These are phyloP conservation scores for Leccinellum rugosiceps DNA, from an alignment of 768 basidiomycete genomes.

Conservation along the genomic window DNA sequence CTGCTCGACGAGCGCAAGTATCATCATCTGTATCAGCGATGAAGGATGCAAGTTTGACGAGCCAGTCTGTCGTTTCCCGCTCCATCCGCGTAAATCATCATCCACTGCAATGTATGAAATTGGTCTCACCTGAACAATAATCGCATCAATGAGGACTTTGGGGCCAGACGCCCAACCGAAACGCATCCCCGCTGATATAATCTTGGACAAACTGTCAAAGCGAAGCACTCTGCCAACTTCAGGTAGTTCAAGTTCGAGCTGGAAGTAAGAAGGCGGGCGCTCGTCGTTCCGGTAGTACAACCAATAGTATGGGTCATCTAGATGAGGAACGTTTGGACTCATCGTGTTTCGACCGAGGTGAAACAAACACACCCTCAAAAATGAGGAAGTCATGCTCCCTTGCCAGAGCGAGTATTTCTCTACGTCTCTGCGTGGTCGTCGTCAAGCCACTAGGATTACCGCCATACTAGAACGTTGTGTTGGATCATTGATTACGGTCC, in stretches of 20 bases:
- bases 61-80: constrained; percentile 42
- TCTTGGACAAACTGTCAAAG: constrained; percentile 84
- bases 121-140: constrained; percentile 58
- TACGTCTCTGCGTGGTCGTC: constrained; percentile 55
- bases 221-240: constrained; percentile 47
- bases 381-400: constrained; percentile 70
- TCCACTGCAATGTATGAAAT: neutral
- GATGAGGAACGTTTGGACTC: neutral
- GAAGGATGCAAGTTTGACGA: constrained; percentile 62
- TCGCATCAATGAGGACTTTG: constrained; percentile 53
- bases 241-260: neutral
- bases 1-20: constrained; percentile 45
- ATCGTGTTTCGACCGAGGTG: neutral
- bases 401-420: constrained; percentile 62
- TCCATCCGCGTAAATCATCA: neutral
- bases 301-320: constrained; percentile 69
- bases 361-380: constrained; percentile 54
- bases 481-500: neutral
- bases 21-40: constrained; percentile 55
- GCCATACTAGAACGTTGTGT: constrained; percentile 47
- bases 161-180: constrained; percentile 78
- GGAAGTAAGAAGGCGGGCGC: constrained; percentile 28
- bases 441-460: constrained; percentile 81
- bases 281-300: constrained; percentile 60
- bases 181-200: constrained; percentile 66